Base-by-base conservation (phyloP, 805 yeast genomes). In the Vanderwaltozyma verrucispora region DNA sequence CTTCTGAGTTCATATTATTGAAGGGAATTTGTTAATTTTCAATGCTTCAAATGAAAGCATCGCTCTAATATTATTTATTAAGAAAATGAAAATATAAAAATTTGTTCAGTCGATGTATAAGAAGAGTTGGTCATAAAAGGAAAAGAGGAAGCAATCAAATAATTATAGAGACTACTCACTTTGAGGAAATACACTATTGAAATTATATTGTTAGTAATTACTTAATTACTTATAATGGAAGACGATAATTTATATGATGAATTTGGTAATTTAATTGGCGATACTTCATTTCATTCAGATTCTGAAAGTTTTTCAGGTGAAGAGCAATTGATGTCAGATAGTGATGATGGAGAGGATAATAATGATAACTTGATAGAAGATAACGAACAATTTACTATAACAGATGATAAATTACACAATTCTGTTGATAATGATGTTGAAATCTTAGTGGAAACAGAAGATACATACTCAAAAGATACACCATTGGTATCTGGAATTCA, bases 211-310 rank as follows among this genome's bases (percentile, higher is more conserved):
- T 7, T 21, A 7, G 24, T 6, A 7, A 21, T 21, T 10, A 21
- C 6, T 9, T 25, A 25, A 5, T 25, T 10, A n/a, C 5, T 25
- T 6, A 31, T 23, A 27, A 74, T 72, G 75, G 82, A 74, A 49
- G 80, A 76, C 17, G 82, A 76, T n/a, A n/a, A n/a, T 42, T 53
- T 76, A 20, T 85, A 80, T 59, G 96, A 86, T 59, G 95, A 86
- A 70, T 70, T 56, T 45, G 62, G 56, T 12, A 53, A 55, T 32
- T 38, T 45, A 8, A n/a, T 53, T 3, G 53, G 41, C 2, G 39
- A 37, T 13, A 41, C 36, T 8, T 31, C 28, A 1, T 16, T 41
- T 7, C 35, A 31, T 31, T 39, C 44, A 1, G 40, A 38, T 33
- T 17, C 20, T 3, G 43, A 32, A 18, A 30, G 19, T 9, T 28